Percentiles rank a stretch among this genome's conserved stretches.
Conservation (phyloP, 257 asterid species). For the Eustoma russellianum region DNA sequence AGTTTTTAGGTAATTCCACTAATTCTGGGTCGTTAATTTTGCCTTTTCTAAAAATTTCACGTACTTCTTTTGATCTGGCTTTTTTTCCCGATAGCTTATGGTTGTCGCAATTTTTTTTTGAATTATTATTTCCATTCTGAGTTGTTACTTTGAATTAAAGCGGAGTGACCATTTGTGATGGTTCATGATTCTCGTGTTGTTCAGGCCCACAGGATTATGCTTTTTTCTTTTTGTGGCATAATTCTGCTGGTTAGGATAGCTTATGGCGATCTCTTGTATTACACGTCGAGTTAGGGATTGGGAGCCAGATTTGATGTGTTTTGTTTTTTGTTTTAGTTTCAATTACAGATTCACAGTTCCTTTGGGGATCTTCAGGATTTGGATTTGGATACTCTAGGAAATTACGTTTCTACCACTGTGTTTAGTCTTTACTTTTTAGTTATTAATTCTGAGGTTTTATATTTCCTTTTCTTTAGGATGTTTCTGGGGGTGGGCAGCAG, state of each 20-base stretch:
- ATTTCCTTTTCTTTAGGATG: no score
- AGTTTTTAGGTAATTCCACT: conserved; percentile 8
- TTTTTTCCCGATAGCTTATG: not conserved
- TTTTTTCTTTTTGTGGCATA: not conserved
- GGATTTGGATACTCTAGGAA: no score
- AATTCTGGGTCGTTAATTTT: not conserved
- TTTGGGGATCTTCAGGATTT: conserved; percentile 21
- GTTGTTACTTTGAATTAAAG: not conserved
- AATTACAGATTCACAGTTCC: conserved; percentile 5
- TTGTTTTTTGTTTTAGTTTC: conserved; percentile 7
- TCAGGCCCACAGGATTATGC: not conserved
- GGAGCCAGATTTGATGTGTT: conserved; percentile 6
- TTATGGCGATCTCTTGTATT: conserved; percentile 29
- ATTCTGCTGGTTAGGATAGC: conserved; percentile 15
- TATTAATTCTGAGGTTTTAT: no score
- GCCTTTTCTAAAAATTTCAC: not conserved
- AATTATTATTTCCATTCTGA: not conserved
- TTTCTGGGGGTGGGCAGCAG: no score
- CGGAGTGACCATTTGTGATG: not conserved
- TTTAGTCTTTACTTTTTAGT: no score
- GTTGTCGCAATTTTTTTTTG: not conserved
- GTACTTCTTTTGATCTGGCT: not conserved
- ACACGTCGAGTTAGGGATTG: conserved; percentile 10
- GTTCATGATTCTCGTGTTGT: not conserved
- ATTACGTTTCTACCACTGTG: no score